Conservation (phyloP, 2,329 filamentous ascomycete species). For the Xylariaceae sp. region DNA sequence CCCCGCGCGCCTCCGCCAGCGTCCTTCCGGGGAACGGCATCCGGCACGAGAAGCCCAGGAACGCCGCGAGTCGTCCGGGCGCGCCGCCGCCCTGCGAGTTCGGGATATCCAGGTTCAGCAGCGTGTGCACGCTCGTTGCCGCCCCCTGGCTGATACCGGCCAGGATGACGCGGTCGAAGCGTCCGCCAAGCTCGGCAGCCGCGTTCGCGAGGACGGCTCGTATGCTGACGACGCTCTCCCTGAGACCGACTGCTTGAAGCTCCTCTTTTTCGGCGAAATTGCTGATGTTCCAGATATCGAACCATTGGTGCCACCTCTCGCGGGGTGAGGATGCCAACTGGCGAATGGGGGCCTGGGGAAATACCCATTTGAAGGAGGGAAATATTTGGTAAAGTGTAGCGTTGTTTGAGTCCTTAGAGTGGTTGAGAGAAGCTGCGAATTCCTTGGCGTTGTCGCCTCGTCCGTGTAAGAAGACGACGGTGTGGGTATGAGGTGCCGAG, state of each 20-base stretch:
- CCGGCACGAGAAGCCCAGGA: constrained; percentile 32
- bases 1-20: constrained; percentile 29
- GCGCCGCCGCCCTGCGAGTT: background rate
- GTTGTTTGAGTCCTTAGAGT: constrained; percentile 37
- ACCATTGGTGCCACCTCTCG: constrained; percentile 49
- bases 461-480: constrained; percentile 49
- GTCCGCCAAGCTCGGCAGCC: constrained; percentile 39
- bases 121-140: constrained; percentile 38
- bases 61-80: constrained; percentile 23
- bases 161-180: constrained; percentile 43
- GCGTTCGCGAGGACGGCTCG: constrained; percentile 39
- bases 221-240: constrained; percentile 41
- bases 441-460: constrained; percentile 44
- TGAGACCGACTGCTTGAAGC: constrained; percentile 45
- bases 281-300: constrained; percentile 50
- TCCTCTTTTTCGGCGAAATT: constrained; percentile 45
- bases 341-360: constrained; percentile 46
- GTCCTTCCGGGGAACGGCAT: constrained; percentile 28
- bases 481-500: constrained; percentile 44
- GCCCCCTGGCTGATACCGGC: constrained; percentile 52
- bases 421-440: constrained; percentile 37
- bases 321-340: constrained; percentile 27
- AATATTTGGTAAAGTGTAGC: constrained; percentile 43
- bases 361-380: constrained; percentile 53
- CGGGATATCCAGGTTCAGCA: constrained; percentile 26